phyloP scores from a whole-genome alignment of 1,139 yeast genomes.

The Candida labiduridarum region DNA sequence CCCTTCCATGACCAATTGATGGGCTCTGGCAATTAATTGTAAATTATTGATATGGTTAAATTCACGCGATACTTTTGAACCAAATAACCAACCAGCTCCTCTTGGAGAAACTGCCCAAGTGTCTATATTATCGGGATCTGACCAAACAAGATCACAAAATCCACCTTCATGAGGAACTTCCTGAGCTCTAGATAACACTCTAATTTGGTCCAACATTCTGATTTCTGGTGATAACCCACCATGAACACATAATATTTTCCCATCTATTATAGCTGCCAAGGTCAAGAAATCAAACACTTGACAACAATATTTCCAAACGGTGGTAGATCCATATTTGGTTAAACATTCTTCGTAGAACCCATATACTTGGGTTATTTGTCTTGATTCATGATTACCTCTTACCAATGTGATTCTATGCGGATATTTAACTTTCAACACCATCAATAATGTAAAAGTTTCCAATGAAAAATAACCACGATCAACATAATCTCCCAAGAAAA shows the following conservation, averaged over 20 bases:
- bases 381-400: slow-evolving; percentile 90
- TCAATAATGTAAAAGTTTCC: slow-evolving; percentile 87
- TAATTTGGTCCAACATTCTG: slow-evolving; percentile 92
- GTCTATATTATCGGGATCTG: slow-evolving; percentile 96
- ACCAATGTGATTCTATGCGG: slow-evolving; percentile 87
- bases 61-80: slow-evolving; percentile 88
- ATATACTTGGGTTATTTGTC: slow-evolving; percentile 95
- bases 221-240: slow-evolving; percentile 98
- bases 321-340: slow-evolving; percentile 91
- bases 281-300: slow-evolving; percentile 94
- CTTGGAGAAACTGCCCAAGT: slow-evolving; percentile 99
- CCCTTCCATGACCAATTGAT: slow-evolving; percentile 98
- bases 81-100: slow-evolving; percentile 98
- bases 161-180: slow-evolving; percentile 99
- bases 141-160: slow-evolving; percentile 95
- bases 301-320: slow-evolving; percentile 97
- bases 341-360: slow-evolving; percentile 92
- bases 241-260: slow-evolving; percentile 89
- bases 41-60: slow-evolving; percentile 91
- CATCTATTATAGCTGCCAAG: slow-evolving; percentile 92
- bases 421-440: slow-evolving; percentile 87
- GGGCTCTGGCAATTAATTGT: slow-evolving; percentile 90
- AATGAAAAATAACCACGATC: slow-evolving; percentile 94
- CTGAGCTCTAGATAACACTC: slow-evolving; percentile 95
- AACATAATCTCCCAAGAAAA: slow-evolving; percentile 92